A percentile compares a stretch with the other conserved stretches of the same genome.
These are phyloP conservation scores for Calonectria ilicicola DNA, from an alignment of 2,329 filamentous ascomycete species.

Conservation along the genomic window DNA sequence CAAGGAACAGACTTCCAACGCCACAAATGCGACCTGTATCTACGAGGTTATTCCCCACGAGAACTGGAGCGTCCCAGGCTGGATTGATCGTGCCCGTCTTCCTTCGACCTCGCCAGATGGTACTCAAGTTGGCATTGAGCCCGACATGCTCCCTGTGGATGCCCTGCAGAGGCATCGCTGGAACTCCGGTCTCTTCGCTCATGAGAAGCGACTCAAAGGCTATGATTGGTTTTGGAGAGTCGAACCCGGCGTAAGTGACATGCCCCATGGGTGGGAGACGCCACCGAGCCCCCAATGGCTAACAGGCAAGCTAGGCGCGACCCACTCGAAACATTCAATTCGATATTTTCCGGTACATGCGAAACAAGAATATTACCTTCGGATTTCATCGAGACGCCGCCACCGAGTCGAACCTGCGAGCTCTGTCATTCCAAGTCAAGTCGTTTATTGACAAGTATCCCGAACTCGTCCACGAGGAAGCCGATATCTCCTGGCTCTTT, in stretches of 20 bases:
- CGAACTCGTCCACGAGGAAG: conserved; percentile 59
- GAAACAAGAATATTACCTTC: conserved; percentile 85
- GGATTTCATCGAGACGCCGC: conserved; percentile 68
- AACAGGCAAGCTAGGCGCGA: conserved; percentile 54
- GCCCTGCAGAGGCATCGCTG: conserved; percentile 83
- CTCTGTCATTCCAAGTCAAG: conserved; percentile 59
- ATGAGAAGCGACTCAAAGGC: conserved; percentile 75
- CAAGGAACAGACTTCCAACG: conserved; percentile 74
- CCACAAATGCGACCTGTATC: conserved; percentile 77
- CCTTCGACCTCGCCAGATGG: not conserved
- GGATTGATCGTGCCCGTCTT: conserved; percentile 24
- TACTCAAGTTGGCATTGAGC: not conserved
- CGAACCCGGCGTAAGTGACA: conserved; percentile 66
- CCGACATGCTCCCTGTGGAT: conserved; percentile 16
- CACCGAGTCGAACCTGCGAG: conserved; percentile 56
- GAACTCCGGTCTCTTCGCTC: conserved; percentile 87
- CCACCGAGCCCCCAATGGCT: conserved; percentile 16
- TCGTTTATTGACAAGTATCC: conserved; percentile 59
- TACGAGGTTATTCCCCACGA: conserved; percentile 81
- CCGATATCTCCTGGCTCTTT: conserved; percentile 62
- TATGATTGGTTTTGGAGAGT: conserved; percentile 73
- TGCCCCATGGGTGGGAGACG: not conserved
- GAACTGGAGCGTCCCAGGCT: conserved; percentile 77
- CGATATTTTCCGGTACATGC: conserved; percentile 88
- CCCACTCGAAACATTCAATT: conserved; percentile 77